A percentile compares a stretch with the other conserved stretches of the same genome.
phyloP scores from a whole-genome alignment of 2,329 filamentous ascomycete genomes.

The Chrysoporthe austroafricana region DNA sequence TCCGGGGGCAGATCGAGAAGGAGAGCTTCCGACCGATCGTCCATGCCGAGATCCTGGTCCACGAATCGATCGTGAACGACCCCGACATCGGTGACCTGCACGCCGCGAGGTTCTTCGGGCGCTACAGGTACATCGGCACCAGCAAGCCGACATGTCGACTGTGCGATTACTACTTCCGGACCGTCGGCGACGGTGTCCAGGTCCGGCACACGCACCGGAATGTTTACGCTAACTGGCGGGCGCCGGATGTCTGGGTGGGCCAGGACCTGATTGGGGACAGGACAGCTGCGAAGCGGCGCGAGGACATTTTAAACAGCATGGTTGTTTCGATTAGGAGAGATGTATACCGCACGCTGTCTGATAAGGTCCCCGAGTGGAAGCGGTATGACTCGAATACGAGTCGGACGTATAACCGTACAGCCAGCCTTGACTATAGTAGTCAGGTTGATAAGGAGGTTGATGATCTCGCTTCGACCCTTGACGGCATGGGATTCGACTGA shows the following conservation, averaged over 20 bases:
- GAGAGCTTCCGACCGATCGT: conserved; percentile 36
- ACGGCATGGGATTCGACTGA: background rate
- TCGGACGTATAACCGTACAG: conserved; percentile 12
- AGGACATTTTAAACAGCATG: conserved; percentile 36
- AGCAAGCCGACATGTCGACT: conserved; percentile 47
- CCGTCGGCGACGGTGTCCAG: conserved; percentile 33
- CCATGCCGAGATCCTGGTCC: conserved; percentile 42
- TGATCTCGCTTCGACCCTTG: background rate
- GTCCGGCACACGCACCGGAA: conserved; percentile 42
- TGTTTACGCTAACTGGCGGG: conserved; percentile 44
- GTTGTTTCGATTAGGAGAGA: conserved; percentile 36
- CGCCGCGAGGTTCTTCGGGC: conserved; percentile 36
- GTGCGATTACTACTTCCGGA: conserved; percentile 41
- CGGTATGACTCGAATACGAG: conserved; percentile 40
- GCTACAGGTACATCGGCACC: conserved; percentile 43
- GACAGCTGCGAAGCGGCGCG: conserved; percentile 23
- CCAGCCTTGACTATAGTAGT: background rate
- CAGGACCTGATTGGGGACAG: conserved; percentile 28
- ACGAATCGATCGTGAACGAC: conserved; percentile 33
- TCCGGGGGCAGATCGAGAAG: conserved; percentile 20
- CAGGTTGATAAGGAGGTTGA: background rate
- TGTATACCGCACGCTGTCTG: conserved; percentile 34
- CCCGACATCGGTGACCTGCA: conserved; percentile 7
- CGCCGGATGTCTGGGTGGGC: conserved; percentile 38
- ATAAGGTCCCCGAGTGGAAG: conserved; percentile 36